Evolutionary conservation across 768 basidiomycete species (phyloP).

Genomic region (Lyophyllum decastes): DNA sequence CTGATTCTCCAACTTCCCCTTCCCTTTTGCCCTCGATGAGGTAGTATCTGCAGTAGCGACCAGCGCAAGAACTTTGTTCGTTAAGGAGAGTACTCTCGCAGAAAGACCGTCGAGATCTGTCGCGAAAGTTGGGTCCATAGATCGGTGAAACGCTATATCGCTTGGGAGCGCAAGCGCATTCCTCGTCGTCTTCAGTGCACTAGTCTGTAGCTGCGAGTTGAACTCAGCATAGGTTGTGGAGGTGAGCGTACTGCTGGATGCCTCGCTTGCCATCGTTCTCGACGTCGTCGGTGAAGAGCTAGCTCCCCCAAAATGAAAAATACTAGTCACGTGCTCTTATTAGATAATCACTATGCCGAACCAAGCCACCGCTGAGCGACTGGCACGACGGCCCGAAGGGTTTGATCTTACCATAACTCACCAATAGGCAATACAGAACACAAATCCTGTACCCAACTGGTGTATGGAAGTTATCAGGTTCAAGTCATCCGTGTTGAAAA

Average conservation of each 20-base stretch:
- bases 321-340: not conserved
- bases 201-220: constrained; percentile 57
- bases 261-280: constrained; percentile 11
- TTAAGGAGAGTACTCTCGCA: constrained; percentile 60
- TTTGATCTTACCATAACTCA: no score
- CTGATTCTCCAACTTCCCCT: constrained; percentile 57
- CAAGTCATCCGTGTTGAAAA: no score
- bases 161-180: constrained; percentile 61
- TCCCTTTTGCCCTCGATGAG: constrained; percentile 44
- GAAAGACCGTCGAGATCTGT: constrained; percentile 72
- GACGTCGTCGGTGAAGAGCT: not conserved
- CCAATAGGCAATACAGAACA: no score
- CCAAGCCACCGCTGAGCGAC: no score
- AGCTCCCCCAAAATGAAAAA: not conserved
- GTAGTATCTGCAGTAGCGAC: constrained; percentile 43
- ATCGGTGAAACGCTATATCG: constrained; percentile 89
- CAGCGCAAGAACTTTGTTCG: constrained; percentile 62
- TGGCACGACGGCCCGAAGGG: no score
- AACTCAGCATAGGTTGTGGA: constrained; percentile 47
- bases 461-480: no score
- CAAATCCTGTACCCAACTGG: no score
- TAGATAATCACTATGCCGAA: not conserved
- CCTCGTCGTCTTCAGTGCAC: constrained; percentile 65
- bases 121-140: constrained; percentile 74
- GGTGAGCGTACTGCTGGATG: constrained; percentile 14